phyloP scores from a whole-genome alignment of 2,329 filamentous ascomycete genomes.

The Fusarium scirpi region DNA sequence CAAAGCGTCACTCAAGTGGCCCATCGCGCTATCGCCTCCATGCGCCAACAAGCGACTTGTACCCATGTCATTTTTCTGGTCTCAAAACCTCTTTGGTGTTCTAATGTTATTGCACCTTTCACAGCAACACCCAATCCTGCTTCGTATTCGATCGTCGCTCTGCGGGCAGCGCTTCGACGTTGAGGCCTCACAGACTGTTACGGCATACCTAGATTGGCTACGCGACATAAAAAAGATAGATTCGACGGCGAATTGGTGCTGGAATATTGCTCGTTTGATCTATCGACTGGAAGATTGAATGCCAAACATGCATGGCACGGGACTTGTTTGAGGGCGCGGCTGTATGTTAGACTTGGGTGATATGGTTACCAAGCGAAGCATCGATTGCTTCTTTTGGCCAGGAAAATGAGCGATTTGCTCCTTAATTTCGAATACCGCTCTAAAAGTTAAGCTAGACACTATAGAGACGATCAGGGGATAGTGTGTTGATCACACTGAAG shows the following conservation, averaged over 20 bases:
- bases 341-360: constrained; percentile 2
- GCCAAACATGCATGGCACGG: neutral
- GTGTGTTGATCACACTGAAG: constrained; percentile 31
- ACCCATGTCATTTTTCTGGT: constrained; percentile 71
- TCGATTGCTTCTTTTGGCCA: constrained; percentile 10
- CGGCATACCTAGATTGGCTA: constrained; percentile 70
- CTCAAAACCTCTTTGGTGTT: constrained; percentile 70
- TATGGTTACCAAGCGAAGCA: constrained; percentile 12
- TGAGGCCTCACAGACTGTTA: constrained; percentile 62
- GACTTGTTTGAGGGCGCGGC: neutral
- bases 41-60: constrained; percentile 69
- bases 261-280: constrained; percentile 62
- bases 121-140: constrained; percentile 62
- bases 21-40: constrained; percentile 67
- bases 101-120: constrained; percentile 68
- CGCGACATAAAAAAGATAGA: constrained; percentile 67
- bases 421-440: constrained; percentile 1
- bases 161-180: constrained; percentile 63
- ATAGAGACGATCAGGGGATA: constrained; percentile 36
- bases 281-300: constrained; percentile 54
- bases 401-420: constrained; percentile 7
- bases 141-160: constrained; percentile 61
- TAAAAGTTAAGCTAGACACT: constrained; percentile 13
- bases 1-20: constrained; percentile 69
- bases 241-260: constrained; percentile 67